A percentile compares a stretch with the other conserved stretches of the same genome.
phyloP scores from a whole-genome alignment of 2,329 filamentous ascomycete species.

The Fusarium redolens region DNA sequence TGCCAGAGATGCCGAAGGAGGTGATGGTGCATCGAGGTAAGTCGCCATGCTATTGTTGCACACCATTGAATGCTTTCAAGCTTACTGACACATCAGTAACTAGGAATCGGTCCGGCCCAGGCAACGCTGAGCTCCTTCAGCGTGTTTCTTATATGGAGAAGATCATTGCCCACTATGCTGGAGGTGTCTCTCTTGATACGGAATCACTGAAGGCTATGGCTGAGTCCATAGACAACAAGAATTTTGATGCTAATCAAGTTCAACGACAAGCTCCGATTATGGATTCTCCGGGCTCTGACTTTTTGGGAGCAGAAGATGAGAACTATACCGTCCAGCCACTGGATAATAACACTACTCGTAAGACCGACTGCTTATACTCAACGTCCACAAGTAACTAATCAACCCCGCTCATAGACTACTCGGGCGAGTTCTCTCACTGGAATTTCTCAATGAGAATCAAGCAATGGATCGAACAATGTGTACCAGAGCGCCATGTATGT shows the following conservation, averaged over 20 bases:
- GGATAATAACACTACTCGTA: constrained; percentile 56
- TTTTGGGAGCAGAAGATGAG: constrained; percentile 50
- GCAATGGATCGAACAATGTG: constrained; percentile 59
- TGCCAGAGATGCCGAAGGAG: constrained; percentile 45
- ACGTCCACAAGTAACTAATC: constrained; percentile 5
- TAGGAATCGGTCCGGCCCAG: constrained; percentile 41
- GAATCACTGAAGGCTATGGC: constrained; percentile 54
- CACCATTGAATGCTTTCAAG: not conserved
- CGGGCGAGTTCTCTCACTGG: constrained; percentile 64
- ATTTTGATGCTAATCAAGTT: constrained; percentile 21
- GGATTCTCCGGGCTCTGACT: constrained; percentile 42
- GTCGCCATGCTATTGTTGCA: not conserved
- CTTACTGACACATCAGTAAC: constrained; percentile 21
- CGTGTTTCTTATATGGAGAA: constrained; percentile 56
- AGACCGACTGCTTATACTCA: constrained; percentile 30
- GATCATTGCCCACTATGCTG: constrained; percentile 59
- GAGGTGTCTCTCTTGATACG: constrained; percentile 50
- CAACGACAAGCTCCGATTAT: constrained; percentile 36
- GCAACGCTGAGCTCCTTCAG: constrained; percentile 41
- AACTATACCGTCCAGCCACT: constrained; percentile 56
- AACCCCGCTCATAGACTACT: constrained; percentile 55
- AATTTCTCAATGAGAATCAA: constrained; percentile 64
- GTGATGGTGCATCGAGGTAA: constrained; percentile 41
- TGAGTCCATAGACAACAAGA: constrained; percentile 55
- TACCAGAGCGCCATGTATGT: constrained; percentile 47